phyloP scores from a whole-genome alignment of 1,284 basidiomycete genomes.

The Apiotrichum brassicae region DNA sequence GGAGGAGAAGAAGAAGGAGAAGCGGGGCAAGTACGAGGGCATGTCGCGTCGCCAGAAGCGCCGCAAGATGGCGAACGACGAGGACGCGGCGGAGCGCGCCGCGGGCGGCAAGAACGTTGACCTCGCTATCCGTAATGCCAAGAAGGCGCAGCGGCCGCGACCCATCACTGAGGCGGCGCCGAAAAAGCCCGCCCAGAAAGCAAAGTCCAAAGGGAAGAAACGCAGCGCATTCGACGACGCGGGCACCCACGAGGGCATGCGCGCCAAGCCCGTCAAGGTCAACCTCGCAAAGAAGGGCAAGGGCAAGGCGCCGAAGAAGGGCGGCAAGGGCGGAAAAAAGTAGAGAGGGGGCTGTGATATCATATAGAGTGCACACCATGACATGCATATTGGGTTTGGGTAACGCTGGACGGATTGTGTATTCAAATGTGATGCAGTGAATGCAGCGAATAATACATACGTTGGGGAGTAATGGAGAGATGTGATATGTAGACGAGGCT shows the following conservation, averaged over 20 bases:
- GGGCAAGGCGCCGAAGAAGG: neutral
- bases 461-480: no score
- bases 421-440: no score
- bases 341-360: no score
- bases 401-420: no score
- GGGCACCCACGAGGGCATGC: slow-evolving; percentile 35
- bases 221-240: slow-evolving; percentile 30
- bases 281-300: slow-evolving; percentile 37
- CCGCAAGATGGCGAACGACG: slow-evolving; percentile 74
- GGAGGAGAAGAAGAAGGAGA: slow-evolving; percentile 53
- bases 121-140: slow-evolving; percentile 75
- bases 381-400: no score
- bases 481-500: no score
- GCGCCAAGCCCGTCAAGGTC: slow-evolving; percentile 38
- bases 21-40: slow-evolving; percentile 75
- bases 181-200: slow-evolving; percentile 8
- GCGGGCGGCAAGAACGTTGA: slow-evolving; percentile 53
- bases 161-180: slow-evolving; percentile 49
- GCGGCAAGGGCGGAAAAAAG: no score
- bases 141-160: slow-evolving; percentile 62
- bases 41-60: slow-evolving; percentile 76
- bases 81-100: slow-evolving; percentile 56
- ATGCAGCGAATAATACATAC: no score
- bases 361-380: no score
- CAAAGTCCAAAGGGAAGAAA: slow-evolving; percentile 14